These are phyloP conservation scores for Capsella rubella DNA, from an alignment of 441 rosid genomes.

Conservation along the genomic window DNA sequence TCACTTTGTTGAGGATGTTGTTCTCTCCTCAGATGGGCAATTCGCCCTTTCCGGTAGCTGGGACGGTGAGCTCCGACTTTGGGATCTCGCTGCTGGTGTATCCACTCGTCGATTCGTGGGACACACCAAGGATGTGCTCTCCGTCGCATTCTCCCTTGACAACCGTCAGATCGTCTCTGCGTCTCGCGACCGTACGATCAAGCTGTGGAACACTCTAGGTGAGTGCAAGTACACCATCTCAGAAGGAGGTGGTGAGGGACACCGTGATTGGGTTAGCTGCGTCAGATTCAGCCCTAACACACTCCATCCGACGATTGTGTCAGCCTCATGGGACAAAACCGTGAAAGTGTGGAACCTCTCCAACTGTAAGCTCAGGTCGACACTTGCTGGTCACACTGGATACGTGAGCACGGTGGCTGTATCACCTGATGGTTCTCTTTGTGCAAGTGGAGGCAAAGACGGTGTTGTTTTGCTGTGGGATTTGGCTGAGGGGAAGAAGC, in stretches of 20 bases:
- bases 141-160: slow-evolving; percentile 95
- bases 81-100: slow-evolving; percentile 86
- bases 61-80: slow-evolving; percentile 98
- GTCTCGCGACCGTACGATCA: slow-evolving; percentile 90
- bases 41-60: slow-evolving; percentile 97
- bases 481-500: slow-evolving; percentile 92
- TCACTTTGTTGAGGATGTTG: slow-evolving; percentile 91
- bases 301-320: slow-evolving; percentile 80
- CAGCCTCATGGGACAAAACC: slow-evolving; percentile 82
- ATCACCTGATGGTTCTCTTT: slow-evolving; percentile 93
- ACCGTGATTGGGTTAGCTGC: slow-evolving; percentile 93
- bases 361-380: slow-evolving; percentile 82
- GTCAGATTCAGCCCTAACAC: slow-evolving; percentile 93
- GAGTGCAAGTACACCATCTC: slow-evolving; percentile 97
- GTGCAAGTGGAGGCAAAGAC: slow-evolving; percentile 98
- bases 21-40: slow-evolving; percentile 95
- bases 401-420: slow-evolving; percentile 94
- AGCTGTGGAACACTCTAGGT: slow-evolving; percentile 94
- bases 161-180: slow-evolving; percentile 99
- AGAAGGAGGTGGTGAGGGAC: slow-evolving; percentile 81
- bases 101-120: slow-evolving; percentile 90
- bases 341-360: slow-evolving; percentile 97
- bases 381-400: slow-evolving; percentile 80
- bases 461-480: slow-evolving; percentile 91
- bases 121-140: slow-evolving; percentile 92